Conservation (phyloP, 257 asterid species). For the Nicotiana attenuata region DNA sequence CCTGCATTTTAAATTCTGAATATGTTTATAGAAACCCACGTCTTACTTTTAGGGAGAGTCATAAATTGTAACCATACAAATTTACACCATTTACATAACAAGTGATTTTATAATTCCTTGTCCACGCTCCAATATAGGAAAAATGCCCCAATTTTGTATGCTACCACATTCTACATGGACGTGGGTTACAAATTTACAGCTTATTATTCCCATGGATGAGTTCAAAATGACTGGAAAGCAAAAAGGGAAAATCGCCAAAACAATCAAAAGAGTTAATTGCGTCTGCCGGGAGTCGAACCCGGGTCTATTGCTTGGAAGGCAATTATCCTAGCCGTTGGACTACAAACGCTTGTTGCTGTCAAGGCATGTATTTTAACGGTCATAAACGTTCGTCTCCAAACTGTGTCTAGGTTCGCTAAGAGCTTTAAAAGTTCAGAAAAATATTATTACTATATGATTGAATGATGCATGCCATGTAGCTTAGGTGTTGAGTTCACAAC, state of each 20-base stretch:
- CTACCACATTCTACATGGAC: no score
- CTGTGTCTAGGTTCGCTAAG: no score
- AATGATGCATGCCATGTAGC: neutral
- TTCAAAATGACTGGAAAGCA: no score
- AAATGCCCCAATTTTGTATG: neutral
- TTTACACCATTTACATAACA: neutral
- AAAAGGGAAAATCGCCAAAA: no score
- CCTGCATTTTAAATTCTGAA: neutral
- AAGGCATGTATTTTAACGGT: no score
- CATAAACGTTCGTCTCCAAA: no score
- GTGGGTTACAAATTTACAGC: no score
- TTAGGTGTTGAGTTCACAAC: neutral
- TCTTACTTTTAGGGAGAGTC: neutral
- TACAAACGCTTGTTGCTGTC: constrained; percentile 37
- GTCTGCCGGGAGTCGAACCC: constrained; percentile 98
- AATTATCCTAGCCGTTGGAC: constrained; percentile 97
- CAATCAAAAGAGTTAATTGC: constrained; percentile 10
- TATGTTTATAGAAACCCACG: neutral
- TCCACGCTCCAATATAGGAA: neutral
- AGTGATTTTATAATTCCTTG: neutral
- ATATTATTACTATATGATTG: neutral
- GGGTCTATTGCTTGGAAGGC: constrained; percentile 99
- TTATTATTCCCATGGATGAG: no score
- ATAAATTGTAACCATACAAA: no score
- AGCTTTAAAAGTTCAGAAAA: no score